phyloP scores from a whole-genome alignment of 495 filamentous ascomycete species.

The Hypoxylon intermedium region DNA sequence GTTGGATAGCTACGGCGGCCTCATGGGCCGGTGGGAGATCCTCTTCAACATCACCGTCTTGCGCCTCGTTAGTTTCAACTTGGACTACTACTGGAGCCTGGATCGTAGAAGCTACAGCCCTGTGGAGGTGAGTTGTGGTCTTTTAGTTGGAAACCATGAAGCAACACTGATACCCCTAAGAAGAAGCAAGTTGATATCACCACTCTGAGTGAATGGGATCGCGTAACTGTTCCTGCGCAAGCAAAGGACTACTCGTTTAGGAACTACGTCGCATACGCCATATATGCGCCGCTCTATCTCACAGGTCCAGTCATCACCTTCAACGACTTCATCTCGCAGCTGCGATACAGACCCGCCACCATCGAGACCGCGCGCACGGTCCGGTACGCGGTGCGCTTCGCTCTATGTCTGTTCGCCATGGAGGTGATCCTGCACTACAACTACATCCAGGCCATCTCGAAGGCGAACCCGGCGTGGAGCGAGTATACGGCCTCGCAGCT shows the following conservation, averaged over 20 bases:
- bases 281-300: slow-evolving; percentile 93
- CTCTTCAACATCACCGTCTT: slow-evolving; percentile 97
- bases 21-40: slow-evolving; percentile 90
- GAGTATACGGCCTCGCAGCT: slow-evolving; percentile 88
- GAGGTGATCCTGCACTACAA: slow-evolving; percentile 92
- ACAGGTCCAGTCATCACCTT: slow-evolving; percentile 94
- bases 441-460: slow-evolving; percentile 92
- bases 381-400: slow-evolving; percentile 83
- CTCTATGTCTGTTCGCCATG: slow-evolving; percentile 83
- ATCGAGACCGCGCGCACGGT: slow-evolving; percentile 71
- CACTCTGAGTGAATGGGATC: slow-evolving; percentile 84
- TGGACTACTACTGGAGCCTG: slow-evolving; percentile 95
- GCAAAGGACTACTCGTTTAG: slow-evolving; percentile 74
- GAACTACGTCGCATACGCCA: slow-evolving; percentile 84
- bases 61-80: slow-evolving; percentile 92
- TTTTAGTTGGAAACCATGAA: slow-evolving; percentile 5
- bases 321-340: slow-evolving; percentile 95
- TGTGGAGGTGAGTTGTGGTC: slow-evolving; percentile 75
- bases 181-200: slow-evolving; percentile 96
- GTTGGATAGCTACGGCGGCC: slow-evolving; percentile 78
- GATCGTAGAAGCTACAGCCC: slow-evolving; percentile 69
- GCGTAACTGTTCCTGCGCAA: slow-evolving; percentile 76
- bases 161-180: slow-evolving; percentile 74
- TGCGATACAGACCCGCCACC: slow-evolving; percentile 69
- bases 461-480: slow-evolving; percentile 76